These are phyloP conservation scores for Leishmania major DNA, from an alignment of 208 protist genomes.

Conservation along the genomic window DNA sequence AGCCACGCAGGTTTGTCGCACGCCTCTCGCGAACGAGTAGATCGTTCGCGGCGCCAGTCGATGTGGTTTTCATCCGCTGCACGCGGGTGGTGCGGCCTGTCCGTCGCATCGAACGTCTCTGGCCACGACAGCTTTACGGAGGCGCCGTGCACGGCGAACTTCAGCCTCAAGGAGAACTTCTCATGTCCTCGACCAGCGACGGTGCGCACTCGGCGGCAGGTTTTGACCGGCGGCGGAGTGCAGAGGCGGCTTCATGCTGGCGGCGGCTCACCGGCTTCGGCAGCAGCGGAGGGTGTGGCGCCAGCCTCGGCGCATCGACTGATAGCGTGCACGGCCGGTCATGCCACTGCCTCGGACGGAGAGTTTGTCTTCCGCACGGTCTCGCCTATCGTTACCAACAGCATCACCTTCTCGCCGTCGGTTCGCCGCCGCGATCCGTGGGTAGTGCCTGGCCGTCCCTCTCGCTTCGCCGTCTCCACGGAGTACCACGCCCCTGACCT, in stretches of 20 bases:
- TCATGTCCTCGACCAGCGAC: constrained; percentile 20
- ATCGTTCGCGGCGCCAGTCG: constrained; percentile 2
- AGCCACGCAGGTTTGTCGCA: neutral
- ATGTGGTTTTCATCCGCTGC: neutral
- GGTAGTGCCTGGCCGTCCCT: constrained; percentile 23
- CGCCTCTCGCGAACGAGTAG: constrained; percentile 3
- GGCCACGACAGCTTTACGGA: constrained; percentile 16
- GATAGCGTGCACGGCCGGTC: neutral
- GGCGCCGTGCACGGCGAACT: neutral
- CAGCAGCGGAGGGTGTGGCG: neutral
- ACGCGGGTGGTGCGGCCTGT: neutral
- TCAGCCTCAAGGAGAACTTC: constrained; percentile 27
- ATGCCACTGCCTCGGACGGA: neutral
- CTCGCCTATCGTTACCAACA: neutral
- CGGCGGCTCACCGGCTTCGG: neutral
- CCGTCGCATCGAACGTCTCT: neutral
- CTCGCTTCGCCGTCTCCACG: constrained; percentile 10
- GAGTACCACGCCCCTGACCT: constrained; percentile 34
- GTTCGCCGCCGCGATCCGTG: constrained; percentile 10
- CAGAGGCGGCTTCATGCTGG: neutral
- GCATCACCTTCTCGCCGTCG: constrained; percentile 3
- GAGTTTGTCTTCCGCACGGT: neutral
- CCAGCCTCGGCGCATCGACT: neutral
- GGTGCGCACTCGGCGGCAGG: constrained; percentile 10
- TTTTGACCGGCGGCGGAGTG: neutral